These are phyloP conservation scores for Geranium brycei DNA, from an alignment of 345 rosid species.

Conservation along the genomic window DNA sequence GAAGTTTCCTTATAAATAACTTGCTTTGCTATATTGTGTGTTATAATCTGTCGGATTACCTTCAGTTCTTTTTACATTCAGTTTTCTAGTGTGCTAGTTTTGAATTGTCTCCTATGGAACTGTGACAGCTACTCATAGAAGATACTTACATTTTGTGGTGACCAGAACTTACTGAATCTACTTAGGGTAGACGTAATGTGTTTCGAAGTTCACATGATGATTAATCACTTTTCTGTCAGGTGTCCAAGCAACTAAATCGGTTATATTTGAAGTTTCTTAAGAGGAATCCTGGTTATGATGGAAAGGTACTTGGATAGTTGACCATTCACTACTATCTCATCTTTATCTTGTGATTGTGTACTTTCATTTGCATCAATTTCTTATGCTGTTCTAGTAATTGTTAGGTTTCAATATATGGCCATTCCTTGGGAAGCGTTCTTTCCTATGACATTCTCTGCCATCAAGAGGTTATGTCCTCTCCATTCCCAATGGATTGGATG, in stretches of 20 bases:
- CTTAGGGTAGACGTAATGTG: neutral
- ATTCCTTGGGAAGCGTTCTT: slow-evolving; percentile 95
- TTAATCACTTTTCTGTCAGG: slow-evolving; percentile 30
- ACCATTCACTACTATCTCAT: slow-evolving; percentile 3
- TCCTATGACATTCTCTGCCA: slow-evolving; percentile 96
- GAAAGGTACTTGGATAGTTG: slow-evolving; percentile 48
- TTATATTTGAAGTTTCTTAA: slow-evolving; percentile 66
- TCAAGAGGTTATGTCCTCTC: slow-evolving; percentile 72
- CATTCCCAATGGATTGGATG: slow-evolving; percentile 67
- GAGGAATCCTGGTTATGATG: slow-evolving; percentile 86
- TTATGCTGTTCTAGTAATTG: neutral
- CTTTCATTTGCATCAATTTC: neutral
- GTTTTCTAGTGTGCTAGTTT: neutral
- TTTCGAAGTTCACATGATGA: slow-evolving; percentile 2
- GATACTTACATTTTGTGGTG: neutral
- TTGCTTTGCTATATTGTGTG: neutral
- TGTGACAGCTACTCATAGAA: neutral
- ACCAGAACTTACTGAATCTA: neutral
- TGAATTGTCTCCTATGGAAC: neutral
- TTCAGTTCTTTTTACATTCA: neutral
- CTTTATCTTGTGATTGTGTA: neutral
- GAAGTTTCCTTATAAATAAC: neutral
- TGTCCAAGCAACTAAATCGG: slow-evolving; percentile 72
- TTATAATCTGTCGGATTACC: neutral
- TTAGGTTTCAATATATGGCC: slow-evolving; percentile 89